Percentiles rank a stretch among this genome's conserved stretches.
Conservation (phyloP, 192 early-diverging fungal genomes). For the Coemansia sp. region DNA sequence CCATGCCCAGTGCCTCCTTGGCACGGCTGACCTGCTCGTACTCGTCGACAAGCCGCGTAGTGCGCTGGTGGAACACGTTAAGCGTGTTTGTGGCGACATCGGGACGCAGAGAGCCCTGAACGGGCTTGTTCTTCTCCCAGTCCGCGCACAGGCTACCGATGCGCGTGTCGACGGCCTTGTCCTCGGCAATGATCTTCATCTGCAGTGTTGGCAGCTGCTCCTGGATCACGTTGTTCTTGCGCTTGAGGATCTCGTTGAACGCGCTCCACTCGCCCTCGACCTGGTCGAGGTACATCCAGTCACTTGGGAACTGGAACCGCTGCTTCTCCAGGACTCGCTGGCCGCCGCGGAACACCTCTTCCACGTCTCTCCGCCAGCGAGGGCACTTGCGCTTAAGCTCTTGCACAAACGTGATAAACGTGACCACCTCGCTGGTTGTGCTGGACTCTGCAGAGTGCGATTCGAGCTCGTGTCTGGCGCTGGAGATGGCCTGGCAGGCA, state of each 20-base stretch:
- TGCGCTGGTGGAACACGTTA: conserved; percentile 78
- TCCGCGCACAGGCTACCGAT: conserved; percentile 79
- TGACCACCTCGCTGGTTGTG: conserved; percentile 87
- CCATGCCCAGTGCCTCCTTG: conserved; percentile 92
- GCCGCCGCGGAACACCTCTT: conserved; percentile 78
- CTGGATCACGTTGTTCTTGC: conserved; percentile 90
- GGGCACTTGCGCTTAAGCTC: conserved; percentile 83
- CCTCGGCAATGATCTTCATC: conserved; percentile 92
- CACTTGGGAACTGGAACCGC: conserved; percentile 89
- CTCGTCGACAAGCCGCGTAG: conserved; percentile 79
- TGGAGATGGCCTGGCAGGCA: conserved; percentile 73
- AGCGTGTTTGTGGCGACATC: conserved; percentile 81
- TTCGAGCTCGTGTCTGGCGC: conserved; percentile 83
- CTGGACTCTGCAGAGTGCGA: conserved; percentile 80
- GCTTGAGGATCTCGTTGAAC: conserved; percentile 88
- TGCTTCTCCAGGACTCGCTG: conserved; percentile 93
- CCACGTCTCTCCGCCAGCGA: conserved; percentile 79
- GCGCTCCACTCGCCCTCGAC: conserved; percentile 97
- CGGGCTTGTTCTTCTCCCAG: conserved; percentile 95
- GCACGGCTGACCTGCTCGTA: conserved; percentile 85
- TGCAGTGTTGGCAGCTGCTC: conserved; percentile 93
- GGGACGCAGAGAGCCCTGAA: conserved; percentile 89
- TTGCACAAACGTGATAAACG: conserved; percentile 94
- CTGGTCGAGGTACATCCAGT: conserved; percentile 95
- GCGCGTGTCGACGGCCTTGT: conserved; percentile 81